Base-by-base conservation (phyloP, 2,329 filamentous ascomycete genomes). In the Monosporascus sp. region DNA sequence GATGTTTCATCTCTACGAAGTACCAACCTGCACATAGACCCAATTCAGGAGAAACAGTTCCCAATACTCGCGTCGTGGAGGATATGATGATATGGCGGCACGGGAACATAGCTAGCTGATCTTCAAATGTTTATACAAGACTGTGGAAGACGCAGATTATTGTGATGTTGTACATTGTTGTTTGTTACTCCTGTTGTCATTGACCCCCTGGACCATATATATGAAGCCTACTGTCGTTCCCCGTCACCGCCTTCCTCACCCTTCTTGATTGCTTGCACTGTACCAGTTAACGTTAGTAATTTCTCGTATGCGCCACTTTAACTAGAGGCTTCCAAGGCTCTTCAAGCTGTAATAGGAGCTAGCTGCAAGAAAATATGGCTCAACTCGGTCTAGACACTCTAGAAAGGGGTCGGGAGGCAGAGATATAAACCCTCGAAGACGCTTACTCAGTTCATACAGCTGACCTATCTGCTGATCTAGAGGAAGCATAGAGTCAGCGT, bases 391-490 rank as follows among this genome's bases (percentile, higher is more conserved):
- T 35, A 35, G 38, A 43, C 20, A 18, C 18, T 20, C 22, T 5
- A 24, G 24, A 25, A 46, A 18, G 24, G 31, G 15, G 15, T 25
- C 22, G 25, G 14, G 14, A 7, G 43, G 43, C n/a, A 20, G 14
- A 22, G 5, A 46, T 11, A 31, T 6, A 24, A n/a, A 25, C 14
- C 25, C 14, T 14, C 6, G n/a, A 27, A 27, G 25, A 11, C 14
- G 22, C 43, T 31, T 46, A 46, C 43, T 95, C 52, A 99, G 76
- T 68, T 97, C 93, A 67, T 97, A 97, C 61, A 99, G 74, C 70
- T 99, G 94, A 1, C 87, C 89, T 50, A 97, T 77, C 73, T 99
- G 94, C 68, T 97, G 88, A 68, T 97, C 91, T 96, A 57, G 11
- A 17, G 44, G 52, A 45, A 49, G 44, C 22, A 51, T 45, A 48